A percentile compares a stretch with the other conserved stretches of the same genome.
Conservation (phyloP, 1,139 yeast genomes). For the Taphrina sp. region DNA sequence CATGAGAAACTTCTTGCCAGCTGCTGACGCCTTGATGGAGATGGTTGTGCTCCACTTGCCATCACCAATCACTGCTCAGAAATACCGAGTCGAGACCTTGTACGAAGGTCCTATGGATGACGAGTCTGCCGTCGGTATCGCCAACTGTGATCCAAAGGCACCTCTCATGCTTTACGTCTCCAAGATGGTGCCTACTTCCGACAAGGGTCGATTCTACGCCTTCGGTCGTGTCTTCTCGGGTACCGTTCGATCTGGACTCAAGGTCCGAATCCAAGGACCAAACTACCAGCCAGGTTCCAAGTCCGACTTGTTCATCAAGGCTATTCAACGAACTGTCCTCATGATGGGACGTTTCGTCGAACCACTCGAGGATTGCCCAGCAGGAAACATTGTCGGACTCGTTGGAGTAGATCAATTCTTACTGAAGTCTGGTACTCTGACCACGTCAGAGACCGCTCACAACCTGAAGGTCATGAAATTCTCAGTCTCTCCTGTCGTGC, state of each 20-base stretch:
- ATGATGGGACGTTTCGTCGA: slow-evolving; percentile 99
- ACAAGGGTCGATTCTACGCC: slow-evolving; percentile 99
- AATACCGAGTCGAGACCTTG: slow-evolving; percentile 97
- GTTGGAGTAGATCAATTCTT: slow-evolving; percentile 99
- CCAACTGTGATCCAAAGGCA: slow-evolving; percentile 97
- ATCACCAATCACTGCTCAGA: slow-evolving; percentile 99
- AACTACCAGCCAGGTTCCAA: slow-evolving; percentile 98
- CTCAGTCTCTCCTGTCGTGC: slow-evolving; percentile 99
- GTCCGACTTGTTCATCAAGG: slow-evolving; percentile 95
- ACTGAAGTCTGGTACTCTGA: slow-evolving; percentile 98
- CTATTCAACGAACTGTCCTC: slow-evolving; percentile 98
- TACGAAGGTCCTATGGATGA: slow-evolving; percentile 99
- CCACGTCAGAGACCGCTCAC: slow-evolving; percentile 96
- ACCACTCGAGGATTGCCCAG: slow-evolving; percentile 99
- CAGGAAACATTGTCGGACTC: slow-evolving; percentile 99
- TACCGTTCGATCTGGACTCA: slow-evolving; percentile 98
- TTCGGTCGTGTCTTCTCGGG: slow-evolving; percentile 99
- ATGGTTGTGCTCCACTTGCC: slow-evolving; percentile 98
- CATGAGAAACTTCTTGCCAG: slow-evolving; percentile 99
- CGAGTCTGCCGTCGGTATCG: slow-evolving; percentile 84
- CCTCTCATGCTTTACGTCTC: slow-evolving; percentile 99
- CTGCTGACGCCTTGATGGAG: slow-evolving; percentile 99
- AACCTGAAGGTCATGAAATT: slow-evolving; percentile 99
- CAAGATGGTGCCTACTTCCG: slow-evolving; percentile 99
- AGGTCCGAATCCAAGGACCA: slow-evolving; percentile 99